Evolutionary conservation across 2,329 filamentous ascomycete species (phyloP).

Genomic region (Xenoacremonium recifei): DNA sequence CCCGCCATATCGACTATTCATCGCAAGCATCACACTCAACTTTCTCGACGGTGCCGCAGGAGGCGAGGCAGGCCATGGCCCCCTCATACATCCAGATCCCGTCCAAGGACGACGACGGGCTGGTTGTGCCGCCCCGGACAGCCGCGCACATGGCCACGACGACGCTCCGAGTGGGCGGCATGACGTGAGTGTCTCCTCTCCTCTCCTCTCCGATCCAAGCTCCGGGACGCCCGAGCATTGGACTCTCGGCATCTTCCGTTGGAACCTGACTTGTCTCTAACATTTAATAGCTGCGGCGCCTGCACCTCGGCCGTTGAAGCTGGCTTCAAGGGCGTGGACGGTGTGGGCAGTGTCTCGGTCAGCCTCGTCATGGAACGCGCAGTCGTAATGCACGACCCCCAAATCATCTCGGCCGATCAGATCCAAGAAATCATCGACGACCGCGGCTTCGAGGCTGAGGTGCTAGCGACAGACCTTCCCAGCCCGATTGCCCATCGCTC

Average conservation of each 20-base stretch:
- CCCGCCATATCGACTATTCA: too few species aligned
- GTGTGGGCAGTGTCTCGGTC: slow-evolving; percentile 83
- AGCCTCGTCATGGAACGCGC: slow-evolving; percentile 94
- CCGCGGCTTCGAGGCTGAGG: slow-evolving; percentile 84
- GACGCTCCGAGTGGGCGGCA: slow-evolving; percentile 86
- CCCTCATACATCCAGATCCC: slow-evolving; percentile 50
- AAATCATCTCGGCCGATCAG: slow-evolving; percentile 68
- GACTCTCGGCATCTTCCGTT: slow-evolving; percentile 1
- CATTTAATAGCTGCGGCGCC: slow-evolving; percentile 82
- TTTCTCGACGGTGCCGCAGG: slow-evolving; percentile 8
- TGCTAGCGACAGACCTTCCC: slow-evolving; percentile 78
- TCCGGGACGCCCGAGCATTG: slow-evolving; percentile 4
- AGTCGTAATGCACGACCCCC: slow-evolving; percentile 86
- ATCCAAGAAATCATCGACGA: slow-evolving; percentile 88
- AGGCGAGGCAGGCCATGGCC: slow-evolving; percentile 41
- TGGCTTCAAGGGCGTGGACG: slow-evolving; percentile 79
- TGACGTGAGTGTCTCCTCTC: slow-evolving; percentile 61
- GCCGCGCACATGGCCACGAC: slow-evolving; percentile 79
- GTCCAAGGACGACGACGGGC: slow-evolving; percentile 32
- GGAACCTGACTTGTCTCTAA: slow-evolving; percentile 1
- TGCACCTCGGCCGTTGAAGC: slow-evolving; percentile 95
- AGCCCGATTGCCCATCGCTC: slow-evolving; percentile 45
- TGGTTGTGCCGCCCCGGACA: slow-evolving; percentile 19
- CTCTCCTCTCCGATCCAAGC: too few species aligned
- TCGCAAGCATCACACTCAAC: too few species aligned